phyloP scores from a whole-genome alignment of 768 basidiomycete species.

The Pleurotus tuoliensis region DNA sequence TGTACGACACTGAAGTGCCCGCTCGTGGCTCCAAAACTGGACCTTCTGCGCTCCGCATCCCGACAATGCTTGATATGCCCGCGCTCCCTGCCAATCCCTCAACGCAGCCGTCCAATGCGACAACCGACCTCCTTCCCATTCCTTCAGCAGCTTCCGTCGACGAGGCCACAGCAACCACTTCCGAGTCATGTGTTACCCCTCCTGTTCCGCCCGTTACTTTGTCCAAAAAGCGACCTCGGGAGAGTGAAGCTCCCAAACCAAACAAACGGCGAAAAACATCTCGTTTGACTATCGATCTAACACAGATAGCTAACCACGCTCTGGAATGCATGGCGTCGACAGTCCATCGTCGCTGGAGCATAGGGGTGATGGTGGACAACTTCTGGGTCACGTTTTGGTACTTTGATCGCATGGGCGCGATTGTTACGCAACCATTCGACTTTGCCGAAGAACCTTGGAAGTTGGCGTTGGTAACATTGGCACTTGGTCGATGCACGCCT shows the following conservation, averaged over 20 bases:
- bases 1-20: neutral
- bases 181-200: neutral
- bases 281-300: neutral
- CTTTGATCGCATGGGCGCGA: neutral
- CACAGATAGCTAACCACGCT: neutral
- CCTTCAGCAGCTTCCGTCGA: too few relatives aligned
- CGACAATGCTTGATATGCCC: neutral
- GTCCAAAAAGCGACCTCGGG: neutral
- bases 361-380: neutral
- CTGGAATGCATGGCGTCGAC: neutral
- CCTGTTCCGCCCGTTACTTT: too few relatives aligned
- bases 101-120: too few relatives aligned
- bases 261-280: neutral
- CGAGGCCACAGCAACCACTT: neutral
- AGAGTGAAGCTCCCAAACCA: too few relatives aligned
- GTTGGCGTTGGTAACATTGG: neutral
- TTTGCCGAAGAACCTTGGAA: neutral
- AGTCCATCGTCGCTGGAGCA: neutral
- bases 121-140: too few relatives aligned
- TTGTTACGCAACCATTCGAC: neutral
- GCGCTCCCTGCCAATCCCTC: too few relatives aligned
- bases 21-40: neutral
- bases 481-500: neutral
- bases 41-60: neutral
- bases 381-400: slow-evolving; percentile 1